Evolutionary conservation across 2,329 filamentous ascomycete genomes (phyloP).

Genomic region (Fusarium sp.): DNA sequence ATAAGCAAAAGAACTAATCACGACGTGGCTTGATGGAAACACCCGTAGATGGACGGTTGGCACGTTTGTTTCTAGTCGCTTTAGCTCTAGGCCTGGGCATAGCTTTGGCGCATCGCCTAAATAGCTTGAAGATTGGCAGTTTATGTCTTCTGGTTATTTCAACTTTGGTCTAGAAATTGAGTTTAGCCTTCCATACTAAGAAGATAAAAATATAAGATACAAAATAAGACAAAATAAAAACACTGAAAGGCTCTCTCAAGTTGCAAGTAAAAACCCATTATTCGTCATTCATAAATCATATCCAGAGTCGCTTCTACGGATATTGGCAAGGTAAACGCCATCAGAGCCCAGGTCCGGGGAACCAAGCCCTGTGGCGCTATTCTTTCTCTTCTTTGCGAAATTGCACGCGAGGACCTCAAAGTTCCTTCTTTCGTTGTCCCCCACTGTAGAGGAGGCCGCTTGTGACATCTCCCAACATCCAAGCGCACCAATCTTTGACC

Average conservation of each 20-base stretch:
- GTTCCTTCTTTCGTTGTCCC: slow-evolving; percentile 45
- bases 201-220: background rate
- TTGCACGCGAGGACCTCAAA: background rate
- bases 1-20: background rate
- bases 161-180: background rate
- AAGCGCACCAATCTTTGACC: slow-evolving; percentile 49
- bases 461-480: slow-evolving; percentile 51
- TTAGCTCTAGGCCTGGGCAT: background rate
- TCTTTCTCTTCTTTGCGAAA: background rate
- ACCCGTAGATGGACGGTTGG: background rate
- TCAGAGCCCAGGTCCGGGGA: background rate
- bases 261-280: background rate
- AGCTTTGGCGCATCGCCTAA: background rate
- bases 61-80: background rate
- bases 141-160: background rate
- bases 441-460: slow-evolving; percentile 51
- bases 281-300: slow-evolving; percentile 7
- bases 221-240: too few species aligned
- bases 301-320: background rate
- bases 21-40: background rate
- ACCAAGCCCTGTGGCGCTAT: background rate
- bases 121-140: background rate
- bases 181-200: background rate
- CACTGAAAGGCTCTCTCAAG: too few species aligned
- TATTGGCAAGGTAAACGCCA: background rate